These are phyloP conservation scores for Panus rudis DNA, from an alignment of 768 basidiomycete genomes.

Conservation along the genomic window DNA sequence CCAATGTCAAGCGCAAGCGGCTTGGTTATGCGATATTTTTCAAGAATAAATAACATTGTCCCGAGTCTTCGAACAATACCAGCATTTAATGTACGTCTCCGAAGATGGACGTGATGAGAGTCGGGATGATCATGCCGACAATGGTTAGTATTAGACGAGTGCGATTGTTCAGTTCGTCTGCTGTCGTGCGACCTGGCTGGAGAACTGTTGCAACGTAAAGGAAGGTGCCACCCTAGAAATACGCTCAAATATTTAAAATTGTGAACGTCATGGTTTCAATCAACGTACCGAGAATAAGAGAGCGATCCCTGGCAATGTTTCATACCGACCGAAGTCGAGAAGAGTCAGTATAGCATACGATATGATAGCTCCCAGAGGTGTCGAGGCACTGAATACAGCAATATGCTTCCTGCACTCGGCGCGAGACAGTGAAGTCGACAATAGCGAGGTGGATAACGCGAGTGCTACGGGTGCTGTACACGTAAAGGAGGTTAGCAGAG, in stretches of 20 bases:
- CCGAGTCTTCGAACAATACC: neutral
- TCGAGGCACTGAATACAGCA: slow-evolving; percentile 72
- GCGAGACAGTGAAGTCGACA: slow-evolving; percentile 67
- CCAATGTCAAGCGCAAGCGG: no score
- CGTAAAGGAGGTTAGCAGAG: neutral
- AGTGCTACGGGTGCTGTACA: slow-evolving; percentile 79
- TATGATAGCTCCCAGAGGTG: slow-evolving; percentile 74
- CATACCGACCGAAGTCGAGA: slow-evolving; percentile 37
- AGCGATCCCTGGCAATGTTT: slow-evolving; percentile 65
- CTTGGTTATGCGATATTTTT: no score
- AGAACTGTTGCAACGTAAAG: slow-evolving; percentile 90
- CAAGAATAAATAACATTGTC: neutral
- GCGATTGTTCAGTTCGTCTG: slow-evolving; percentile 38
- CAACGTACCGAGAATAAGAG: slow-evolving; percentile 71
- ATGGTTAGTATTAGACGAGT: slow-evolving; percentile 48
- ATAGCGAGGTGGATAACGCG: slow-evolving; percentile 78
- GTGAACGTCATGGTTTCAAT: neutral
- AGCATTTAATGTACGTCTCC: slow-evolving; percentile 46
- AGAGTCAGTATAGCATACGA: slow-evolving; percentile 63
- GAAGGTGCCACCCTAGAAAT: slow-evolving; percentile 78
- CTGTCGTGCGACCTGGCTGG: slow-evolving; percentile 45
- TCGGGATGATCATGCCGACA: slow-evolving; percentile 67
- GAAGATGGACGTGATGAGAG: slow-evolving; percentile 49
- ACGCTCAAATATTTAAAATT: slow-evolving; percentile 1
- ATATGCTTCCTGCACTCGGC: slow-evolving; percentile 69